These are phyloP conservation scores for Lasiosphaeria miniovina DNA, from an alignment of 495 filamentous ascomycete genomes.

Conservation along the genomic window DNA sequence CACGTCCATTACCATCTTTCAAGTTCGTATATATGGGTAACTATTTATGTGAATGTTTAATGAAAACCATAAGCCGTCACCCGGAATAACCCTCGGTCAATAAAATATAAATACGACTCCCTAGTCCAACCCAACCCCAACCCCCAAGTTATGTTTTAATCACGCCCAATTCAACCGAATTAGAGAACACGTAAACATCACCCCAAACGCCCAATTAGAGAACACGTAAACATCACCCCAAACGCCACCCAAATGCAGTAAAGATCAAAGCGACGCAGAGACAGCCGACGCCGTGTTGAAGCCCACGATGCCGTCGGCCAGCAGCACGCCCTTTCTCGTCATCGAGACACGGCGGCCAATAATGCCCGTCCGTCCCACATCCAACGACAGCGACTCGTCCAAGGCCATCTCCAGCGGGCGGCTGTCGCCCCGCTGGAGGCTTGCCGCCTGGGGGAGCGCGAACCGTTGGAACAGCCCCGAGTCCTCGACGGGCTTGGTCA, in stretches of 20 bases:
- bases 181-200: too few relatives aligned
- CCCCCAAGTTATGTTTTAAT: too few relatives aligned
- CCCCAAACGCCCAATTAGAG: too few relatives aligned
- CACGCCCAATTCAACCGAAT: too few relatives aligned
- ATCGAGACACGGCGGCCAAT: slow-evolving; percentile 47
- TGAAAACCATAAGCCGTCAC: too few relatives aligned
- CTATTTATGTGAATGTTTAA: too few relatives aligned
- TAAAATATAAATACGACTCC: too few relatives aligned
- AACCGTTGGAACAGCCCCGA: slow-evolving; percentile 38
- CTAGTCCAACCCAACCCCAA: too few relatives aligned
- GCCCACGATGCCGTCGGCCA: slow-evolving; percentile 47
- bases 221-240: not conserved
- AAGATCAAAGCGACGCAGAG: slow-evolving; percentile 6
- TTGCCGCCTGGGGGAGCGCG: slow-evolving; percentile 10
- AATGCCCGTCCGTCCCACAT: slow-evolving; percentile 43
- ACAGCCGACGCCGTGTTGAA: slow-evolving; percentile 33
- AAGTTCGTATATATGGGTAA: too few relatives aligned
- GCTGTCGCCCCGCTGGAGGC: not conserved
- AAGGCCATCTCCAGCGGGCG: slow-evolving; percentile 32
- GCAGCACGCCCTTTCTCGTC: slow-evolving; percentile 23
- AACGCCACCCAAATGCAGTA: too few relatives aligned
- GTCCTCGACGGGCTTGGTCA: slow-evolving; percentile 29
- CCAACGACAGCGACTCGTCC: slow-evolving; percentile 32
- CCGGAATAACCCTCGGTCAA: too few relatives aligned
- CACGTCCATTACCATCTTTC: too few relatives aligned